Conservation (phyloP, 495 filamentous ascomycete species). For the Diplogelasinospora grovesii region DNA sequence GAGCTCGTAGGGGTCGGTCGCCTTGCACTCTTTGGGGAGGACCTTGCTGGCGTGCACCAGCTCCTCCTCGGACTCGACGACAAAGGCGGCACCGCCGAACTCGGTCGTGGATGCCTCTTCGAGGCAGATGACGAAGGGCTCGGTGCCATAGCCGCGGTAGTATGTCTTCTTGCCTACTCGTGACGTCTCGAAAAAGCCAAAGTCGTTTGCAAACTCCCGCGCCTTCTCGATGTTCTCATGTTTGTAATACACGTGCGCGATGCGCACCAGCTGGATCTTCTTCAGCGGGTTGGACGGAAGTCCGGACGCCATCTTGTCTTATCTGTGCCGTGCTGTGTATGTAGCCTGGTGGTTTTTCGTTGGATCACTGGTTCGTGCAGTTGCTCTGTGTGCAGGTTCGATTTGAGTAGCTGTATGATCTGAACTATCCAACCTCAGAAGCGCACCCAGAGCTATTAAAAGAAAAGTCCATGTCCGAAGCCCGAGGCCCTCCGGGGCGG, state of each 20-base stretch:
- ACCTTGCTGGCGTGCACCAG: slow-evolving; percentile 38
- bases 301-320: slow-evolving; percentile 23
- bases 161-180: slow-evolving; percentile 44
- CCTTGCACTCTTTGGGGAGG: slow-evolving; percentile 35
- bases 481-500: neutral
- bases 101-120: slow-evolving; percentile 39
- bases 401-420: no score
- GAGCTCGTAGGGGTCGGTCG: slow-evolving; percentile 44
- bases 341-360: neutral
- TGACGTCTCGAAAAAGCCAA: slow-evolving; percentile 47
- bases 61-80: slow-evolving; percentile 51
- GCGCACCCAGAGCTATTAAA: neutral
- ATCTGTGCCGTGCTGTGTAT: neutral
- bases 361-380: no score
- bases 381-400: no score
- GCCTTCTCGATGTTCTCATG: slow-evolving; percentile 45
- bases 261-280: slow-evolving; percentile 48
- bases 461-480: neutral
- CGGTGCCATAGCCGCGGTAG: slow-evolving; percentile 54
- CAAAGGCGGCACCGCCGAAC: slow-evolving; percentile 49
- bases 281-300: slow-evolving; percentile 18
- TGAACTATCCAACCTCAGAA: no score
- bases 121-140: slow-evolving; percentile 51
- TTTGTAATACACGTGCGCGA: slow-evolving; percentile 53
- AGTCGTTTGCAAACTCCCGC: slow-evolving; percentile 47